These are phyloP conservation scores for Nissolia schottii DNA, from an alignment of 306 rosid genomes.

Conservation along the genomic window DNA sequence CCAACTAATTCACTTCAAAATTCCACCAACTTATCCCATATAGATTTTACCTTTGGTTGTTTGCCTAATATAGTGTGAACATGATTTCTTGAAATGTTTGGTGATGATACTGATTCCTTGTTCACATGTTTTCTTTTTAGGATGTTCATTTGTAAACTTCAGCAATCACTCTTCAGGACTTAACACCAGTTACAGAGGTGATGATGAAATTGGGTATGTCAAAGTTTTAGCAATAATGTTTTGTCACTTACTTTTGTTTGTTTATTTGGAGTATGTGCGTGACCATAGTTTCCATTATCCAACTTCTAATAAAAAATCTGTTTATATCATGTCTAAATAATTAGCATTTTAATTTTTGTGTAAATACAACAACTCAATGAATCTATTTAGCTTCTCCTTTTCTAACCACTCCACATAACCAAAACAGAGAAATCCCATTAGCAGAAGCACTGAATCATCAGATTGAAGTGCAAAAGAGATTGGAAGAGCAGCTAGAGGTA, in stretches of 20 bases:
- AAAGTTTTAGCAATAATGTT: slow-evolving; percentile 6
- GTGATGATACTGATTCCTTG: background rate
- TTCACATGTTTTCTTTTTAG: slow-evolving; percentile 28
- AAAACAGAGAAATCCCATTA: slow-evolving; percentile 56
- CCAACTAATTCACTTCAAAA: background rate
- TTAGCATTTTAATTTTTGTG: background rate
- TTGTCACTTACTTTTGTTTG: background rate
- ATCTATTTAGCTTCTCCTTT: slow-evolving; percentile 7
- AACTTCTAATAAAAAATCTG: background rate
- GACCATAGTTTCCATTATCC: background rate
- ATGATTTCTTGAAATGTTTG: background rate
- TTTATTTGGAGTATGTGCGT: background rate
- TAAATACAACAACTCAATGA: background rate
- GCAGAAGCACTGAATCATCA: slow-evolving; percentile 60
- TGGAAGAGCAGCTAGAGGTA: slow-evolving; percentile 93
- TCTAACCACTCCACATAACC: slow-evolving; percentile 17
- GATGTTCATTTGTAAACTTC: slow-evolving; percentile 54
- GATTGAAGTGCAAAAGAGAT: slow-evolving; percentile 69
- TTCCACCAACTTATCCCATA: background rate
- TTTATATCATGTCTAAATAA: background rate
- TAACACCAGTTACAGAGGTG: slow-evolving; percentile 40
- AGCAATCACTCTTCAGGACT: slow-evolving; percentile 39
- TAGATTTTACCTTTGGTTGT: background rate
- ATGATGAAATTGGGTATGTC: slow-evolving; percentile 56
- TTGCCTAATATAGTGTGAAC: background rate